Evolutionary conservation across 2,329 filamentous ascomycete species (phyloP).

Genomic region (Cordyceps javanica): DNA sequence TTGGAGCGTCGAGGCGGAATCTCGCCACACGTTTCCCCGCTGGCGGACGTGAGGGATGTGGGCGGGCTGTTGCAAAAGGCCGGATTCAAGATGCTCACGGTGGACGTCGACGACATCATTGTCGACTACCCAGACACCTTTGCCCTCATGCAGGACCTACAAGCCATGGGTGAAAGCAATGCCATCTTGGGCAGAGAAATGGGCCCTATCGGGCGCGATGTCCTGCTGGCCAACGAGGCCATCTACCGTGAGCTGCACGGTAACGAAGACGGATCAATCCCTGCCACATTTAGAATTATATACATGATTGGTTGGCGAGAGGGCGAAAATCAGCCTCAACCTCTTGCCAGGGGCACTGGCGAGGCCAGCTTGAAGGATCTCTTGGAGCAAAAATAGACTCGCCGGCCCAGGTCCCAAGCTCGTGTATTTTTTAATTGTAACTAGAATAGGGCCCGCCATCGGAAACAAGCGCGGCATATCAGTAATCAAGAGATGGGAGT

Average conservation of each 20-base stretch:
- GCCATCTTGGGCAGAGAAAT: slow-evolving; percentile 80
- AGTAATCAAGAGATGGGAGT: not conserved
- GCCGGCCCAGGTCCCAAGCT: too few relatives aligned
- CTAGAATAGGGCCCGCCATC: not conserved
- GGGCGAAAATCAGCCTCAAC: slow-evolving; percentile 69
- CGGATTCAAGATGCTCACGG: slow-evolving; percentile 91
- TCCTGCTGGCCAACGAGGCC: slow-evolving; percentile 77
- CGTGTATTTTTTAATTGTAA: not conserved
- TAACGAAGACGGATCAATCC: slow-evolving; percentile 68
- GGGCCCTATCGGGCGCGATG: slow-evolving; percentile 71
- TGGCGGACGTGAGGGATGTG: slow-evolving; percentile 88
- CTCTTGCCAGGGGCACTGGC: slow-evolving; percentile 76
- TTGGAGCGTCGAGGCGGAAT: slow-evolving; percentile 87
- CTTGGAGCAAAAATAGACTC: slow-evolving; percentile 39
- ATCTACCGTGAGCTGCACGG: slow-evolving; percentile 88
- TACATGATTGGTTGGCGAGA: slow-evolving; percentile 99
- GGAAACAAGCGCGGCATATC: not conserved
- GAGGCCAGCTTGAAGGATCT: slow-evolving; percentile 86
- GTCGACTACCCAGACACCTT: slow-evolving; percentile 90
- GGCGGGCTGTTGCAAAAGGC: slow-evolving; percentile 80
- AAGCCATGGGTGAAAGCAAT: slow-evolving; percentile 94
- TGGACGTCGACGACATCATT: slow-evolving; percentile 95
- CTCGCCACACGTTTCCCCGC: slow-evolving; percentile 79
- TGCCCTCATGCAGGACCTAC: slow-evolving; percentile 85
- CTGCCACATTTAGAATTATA: slow-evolving; percentile 90